Conservation (phyloP, 1,284 basidiomycete genomes). For the Ceratobasidium sp. region DNA sequence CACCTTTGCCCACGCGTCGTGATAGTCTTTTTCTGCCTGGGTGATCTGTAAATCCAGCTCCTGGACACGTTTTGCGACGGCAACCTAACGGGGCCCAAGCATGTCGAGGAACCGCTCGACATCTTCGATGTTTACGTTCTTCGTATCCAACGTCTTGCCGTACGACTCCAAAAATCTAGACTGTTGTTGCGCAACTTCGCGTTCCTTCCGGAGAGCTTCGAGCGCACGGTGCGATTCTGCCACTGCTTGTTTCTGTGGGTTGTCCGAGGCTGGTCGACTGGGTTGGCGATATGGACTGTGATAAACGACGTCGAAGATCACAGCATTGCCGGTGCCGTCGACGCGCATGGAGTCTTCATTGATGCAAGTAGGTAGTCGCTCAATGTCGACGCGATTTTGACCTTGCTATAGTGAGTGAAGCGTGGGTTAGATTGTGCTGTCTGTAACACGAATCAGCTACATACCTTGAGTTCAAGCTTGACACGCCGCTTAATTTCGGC, state of each 20-base stretch:
- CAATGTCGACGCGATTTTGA: conserved; percentile 52
- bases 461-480: conserved; percentile 18
- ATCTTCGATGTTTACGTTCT: conserved; percentile 42
- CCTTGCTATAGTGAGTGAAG: conserved; percentile 46
- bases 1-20: conserved; percentile 37
- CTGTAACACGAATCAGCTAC: not conserved
- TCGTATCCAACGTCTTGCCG: conserved; percentile 47
- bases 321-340: conserved; percentile 51
- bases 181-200: conserved; percentile 45
- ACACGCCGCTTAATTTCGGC: conserved; percentile 36
- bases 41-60: conserved; percentile 45
- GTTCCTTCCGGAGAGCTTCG: conserved; percentile 40
- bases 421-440: no score
- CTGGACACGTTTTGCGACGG: conserved; percentile 42
- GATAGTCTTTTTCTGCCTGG: conserved; percentile 41
- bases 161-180: conserved; percentile 48
- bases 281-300: conserved; percentile 30
- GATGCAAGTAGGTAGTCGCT: conserved; percentile 51
- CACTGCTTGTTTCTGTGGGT: conserved; percentile 38
- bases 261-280: not conserved
- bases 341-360: no score
- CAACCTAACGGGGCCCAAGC: conserved; percentile 45
- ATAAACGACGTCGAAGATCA: conserved; percentile 53
- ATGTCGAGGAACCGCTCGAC: conserved; percentile 50
- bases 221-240: conserved; percentile 42